Evolutionary conservation across 257 asterid genomes (phyloP).

Genomic region (Vinca minor): DNA sequence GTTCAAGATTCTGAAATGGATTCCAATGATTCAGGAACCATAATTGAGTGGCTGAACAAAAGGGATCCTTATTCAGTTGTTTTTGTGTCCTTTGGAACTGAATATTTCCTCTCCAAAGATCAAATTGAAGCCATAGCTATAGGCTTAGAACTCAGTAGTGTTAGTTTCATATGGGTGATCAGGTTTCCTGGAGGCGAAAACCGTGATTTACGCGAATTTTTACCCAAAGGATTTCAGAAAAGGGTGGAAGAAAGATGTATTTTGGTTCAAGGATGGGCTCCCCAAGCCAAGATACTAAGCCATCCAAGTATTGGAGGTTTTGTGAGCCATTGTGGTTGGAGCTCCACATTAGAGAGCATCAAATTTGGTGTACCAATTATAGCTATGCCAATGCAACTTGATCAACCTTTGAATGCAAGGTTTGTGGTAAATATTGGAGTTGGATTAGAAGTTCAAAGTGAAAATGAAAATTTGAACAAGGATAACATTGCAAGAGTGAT

Average conservation of each 20-base stretch:
- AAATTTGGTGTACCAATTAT: slow-evolving; percentile 18
- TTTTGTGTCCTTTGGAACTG: slow-evolving; percentile 19
- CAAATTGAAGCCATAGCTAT: slow-evolving; percentile 17
- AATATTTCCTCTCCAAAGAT: slow-evolving; percentile 10
- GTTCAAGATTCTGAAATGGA: slow-evolving; percentile 10
- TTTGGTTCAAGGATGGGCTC: slow-evolving; percentile 17
- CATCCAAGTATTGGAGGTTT: slow-evolving; percentile 18
- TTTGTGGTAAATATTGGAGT: slow-evolving; percentile 8
- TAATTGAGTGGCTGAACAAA: slow-evolving; percentile 12
- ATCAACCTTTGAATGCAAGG: slow-evolving; percentile 21
- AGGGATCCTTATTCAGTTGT: slow-evolving; percentile 11
- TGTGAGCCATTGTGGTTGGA: slow-evolving; percentile 23
- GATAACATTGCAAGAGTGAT: slow-evolving; percentile 6
- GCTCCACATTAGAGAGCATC: slow-evolving; percentile 14
- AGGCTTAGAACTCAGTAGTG: slow-evolving; percentile 15
- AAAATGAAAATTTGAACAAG: neutral
- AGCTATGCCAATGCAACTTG: slow-evolving; percentile 18
- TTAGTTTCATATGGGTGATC: slow-evolving; percentile 17
- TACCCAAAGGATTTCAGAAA: slow-evolving; percentile 11
- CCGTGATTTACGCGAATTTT: neutral
- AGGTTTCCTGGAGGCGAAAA: slow-evolving; percentile 16
- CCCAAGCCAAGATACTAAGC: slow-evolving; percentile 11
- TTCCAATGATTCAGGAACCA: neutral
- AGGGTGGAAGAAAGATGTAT: slow-evolving; percentile 11
- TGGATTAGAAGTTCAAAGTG: slow-evolving; percentile 15